Evolutionary conservation across 1,284 basidiomycete species (phyloP).

Genomic region (Inonotus obliquus): DNA sequence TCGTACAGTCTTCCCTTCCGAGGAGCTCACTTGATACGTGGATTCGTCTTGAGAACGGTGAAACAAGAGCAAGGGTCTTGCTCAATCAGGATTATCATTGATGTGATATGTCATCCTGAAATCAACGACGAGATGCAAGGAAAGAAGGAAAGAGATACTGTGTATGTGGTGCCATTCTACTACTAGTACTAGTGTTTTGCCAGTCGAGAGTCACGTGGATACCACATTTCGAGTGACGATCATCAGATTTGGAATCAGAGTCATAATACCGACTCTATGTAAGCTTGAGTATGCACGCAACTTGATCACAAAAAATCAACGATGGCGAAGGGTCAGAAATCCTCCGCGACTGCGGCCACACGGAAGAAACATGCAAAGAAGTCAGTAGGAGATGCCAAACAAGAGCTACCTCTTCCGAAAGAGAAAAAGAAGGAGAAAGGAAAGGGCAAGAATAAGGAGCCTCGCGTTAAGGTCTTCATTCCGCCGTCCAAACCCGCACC

Average conservation of each 20-base stretch:
- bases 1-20: conserved; percentile 47
- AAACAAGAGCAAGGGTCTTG: conserved; percentile 27
- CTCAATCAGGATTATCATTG: conserved; percentile 26
- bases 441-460: conserved; percentile 58
- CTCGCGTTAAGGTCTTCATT: conserved; percentile 75
- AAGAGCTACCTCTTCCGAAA: conserved; percentile 29
- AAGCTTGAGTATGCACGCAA: not conserved
- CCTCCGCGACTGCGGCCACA: conserved; percentile 74
- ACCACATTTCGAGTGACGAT: too few species aligned
- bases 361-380: conserved; percentile 83
- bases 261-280: not conserved
- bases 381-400: conserved; percentile 33
- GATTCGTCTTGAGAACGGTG: conserved; percentile 53
- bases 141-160: too few species aligned
- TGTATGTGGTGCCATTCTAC: too few species aligned
- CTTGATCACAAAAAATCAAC: not conserved
- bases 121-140: not conserved
- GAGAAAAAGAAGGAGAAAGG: conserved; percentile 45
- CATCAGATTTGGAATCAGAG: not conserved
- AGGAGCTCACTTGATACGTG: conserved; percentile 49
- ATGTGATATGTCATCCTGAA: not conserved
- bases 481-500: conserved; percentile 85
- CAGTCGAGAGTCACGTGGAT: too few species aligned
- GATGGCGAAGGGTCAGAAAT: conserved; percentile 54
- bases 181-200: too few species aligned